Conservation (phyloP, 352 stramenopile genomes). For the Phytophthora rubi region DNA sequence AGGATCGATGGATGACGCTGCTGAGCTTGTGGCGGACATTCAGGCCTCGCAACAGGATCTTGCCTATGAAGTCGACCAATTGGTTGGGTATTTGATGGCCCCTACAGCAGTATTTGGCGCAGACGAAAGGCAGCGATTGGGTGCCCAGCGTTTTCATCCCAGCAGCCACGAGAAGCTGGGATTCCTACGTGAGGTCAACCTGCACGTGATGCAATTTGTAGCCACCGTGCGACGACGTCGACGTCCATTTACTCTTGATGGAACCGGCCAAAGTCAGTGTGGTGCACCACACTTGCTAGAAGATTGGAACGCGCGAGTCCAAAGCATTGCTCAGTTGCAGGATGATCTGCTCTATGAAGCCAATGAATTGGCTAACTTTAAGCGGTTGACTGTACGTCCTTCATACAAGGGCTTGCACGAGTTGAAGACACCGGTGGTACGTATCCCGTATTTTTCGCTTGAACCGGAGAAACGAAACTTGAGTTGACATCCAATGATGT, state of each 20-base stretch:
- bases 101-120: background rate
- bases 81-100: background rate
- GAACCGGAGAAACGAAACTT: background rate
- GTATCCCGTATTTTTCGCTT: background rate
- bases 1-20: background rate
- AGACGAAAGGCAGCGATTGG: background rate
- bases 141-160: background rate
- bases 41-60: background rate
- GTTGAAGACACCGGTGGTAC: background rate
- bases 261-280: background rate
- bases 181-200: background rate
- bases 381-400: background rate
- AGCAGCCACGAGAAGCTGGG: background rate
- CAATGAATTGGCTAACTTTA: background rate
- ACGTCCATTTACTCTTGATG: background rate
- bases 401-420: background rate
- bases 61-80: background rate
- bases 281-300: background rate
- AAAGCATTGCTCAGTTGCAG: background rate
- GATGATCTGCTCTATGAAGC: background rate
- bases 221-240: background rate
- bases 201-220: background rate
- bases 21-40: background rate
- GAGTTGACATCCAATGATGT: background rate
- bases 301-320: background rate